Evolutionary conservation across 768 basidiomycete genomes (phyloP), one percentile per base, ranked within the genome.

Genomic region (Tricholoma flavovirens): DNA sequence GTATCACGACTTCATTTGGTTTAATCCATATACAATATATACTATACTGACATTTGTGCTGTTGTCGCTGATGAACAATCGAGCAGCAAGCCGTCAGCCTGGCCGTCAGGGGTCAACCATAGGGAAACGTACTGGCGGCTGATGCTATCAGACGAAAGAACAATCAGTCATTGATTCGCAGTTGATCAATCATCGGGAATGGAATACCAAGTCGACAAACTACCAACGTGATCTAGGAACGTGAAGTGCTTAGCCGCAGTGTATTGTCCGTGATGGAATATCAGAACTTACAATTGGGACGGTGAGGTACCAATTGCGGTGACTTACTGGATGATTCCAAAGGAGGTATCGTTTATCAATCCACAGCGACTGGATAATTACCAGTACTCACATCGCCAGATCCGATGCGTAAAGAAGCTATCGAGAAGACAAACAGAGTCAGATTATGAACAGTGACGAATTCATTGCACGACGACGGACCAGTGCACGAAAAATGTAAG

Each of bases 401-500:
- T 74, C 10, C 77, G 62, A 42, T 71, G 68, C 11, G 72, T 70
- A 43, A 74, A 72, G 66, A 74, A 74, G 29, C 71, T 75, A 49
- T 26, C 38, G 15, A 40, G 38, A 24, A 22, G 21, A 21, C 4
- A 15, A 15, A 15, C 38, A 6, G 19, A 14, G 24, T 46, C 24
- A 46, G 45, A 26, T 26, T 24, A 24, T 14, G 21, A 26, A 14
- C n/a, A n/a, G n/a, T n/a, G 22, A 15, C 45, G 12, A 15, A 14
- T 12, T 26, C 5, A 46, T 46, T 14, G 12, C 5, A 4, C 8
- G 19, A 14, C n/a, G 51, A 51, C 62, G 33, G 56, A 77, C 76
- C 75, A 74, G 42, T 77, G 76, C 8, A 77, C 75, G 4, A 71
- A 63, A 40, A 76, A 74, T 9, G 75, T 77, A 4, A 77, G 59